Evolutionary conservation across 345 rosid species (phyloP).

Genomic region (Anastatica hierochuntica): DNA sequence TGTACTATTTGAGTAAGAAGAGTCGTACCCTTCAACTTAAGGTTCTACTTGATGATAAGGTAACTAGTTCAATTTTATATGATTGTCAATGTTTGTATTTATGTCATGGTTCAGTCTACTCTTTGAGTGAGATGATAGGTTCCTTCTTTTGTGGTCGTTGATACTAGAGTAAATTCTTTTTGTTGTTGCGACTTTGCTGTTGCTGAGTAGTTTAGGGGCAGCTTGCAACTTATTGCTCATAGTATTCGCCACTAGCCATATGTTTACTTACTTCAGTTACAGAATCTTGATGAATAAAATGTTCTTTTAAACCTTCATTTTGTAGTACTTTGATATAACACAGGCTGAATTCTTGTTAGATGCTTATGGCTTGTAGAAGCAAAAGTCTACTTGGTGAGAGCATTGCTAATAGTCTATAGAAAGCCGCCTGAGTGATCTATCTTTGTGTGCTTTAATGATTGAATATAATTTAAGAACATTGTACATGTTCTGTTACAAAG

Average conservation of each 20-base stretch:
- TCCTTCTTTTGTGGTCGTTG: not conserved
- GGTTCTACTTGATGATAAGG: conserved; percentile 87
- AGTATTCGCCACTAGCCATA: not conserved
- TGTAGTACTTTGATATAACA: not conserved
- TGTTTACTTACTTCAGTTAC: not conserved
- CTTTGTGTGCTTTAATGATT: too few relatives aligned
- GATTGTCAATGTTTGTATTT: not conserved
- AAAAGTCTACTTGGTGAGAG: not conserved
- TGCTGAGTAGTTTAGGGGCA: too few relatives aligned
- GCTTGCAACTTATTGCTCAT: not conserved
- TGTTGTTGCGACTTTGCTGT: not conserved
- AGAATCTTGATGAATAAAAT: not conserved
- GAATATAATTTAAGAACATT: too few relatives aligned
- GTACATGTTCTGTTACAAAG: too few relatives aligned
- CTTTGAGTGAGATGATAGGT: not conserved
- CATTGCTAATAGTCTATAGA: not conserved
- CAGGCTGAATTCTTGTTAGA: not conserved
- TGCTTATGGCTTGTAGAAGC: not conserved
- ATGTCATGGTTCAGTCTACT: not conserved
- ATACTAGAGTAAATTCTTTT: not conserved
- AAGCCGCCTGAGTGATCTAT: not conserved
- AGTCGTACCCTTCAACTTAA: conserved; percentile 60
- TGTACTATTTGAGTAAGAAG: conserved; percentile 73
- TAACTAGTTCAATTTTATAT: conserved; percentile 17
- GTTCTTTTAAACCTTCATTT: not conserved